Evolutionary conservation across 2,329 filamentous ascomycete species (phyloP).

Genomic region (Paecilomyces variotii): DNA sequence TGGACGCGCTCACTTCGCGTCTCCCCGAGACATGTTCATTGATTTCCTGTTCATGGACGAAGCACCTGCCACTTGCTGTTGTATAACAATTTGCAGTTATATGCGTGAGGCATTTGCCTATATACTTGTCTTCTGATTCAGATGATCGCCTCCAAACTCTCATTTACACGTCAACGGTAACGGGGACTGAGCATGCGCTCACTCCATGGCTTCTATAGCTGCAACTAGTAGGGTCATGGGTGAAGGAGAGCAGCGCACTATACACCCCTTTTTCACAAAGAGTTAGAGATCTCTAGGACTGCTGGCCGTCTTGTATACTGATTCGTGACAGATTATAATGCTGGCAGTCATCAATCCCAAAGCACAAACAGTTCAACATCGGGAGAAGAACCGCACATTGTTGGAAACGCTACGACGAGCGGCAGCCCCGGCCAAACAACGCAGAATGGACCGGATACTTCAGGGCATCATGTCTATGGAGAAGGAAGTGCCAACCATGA

Average conservation of each 20-base stretch:
- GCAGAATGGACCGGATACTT: not conserved
- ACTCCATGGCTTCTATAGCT: conserved; percentile 19
- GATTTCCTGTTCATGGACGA: conserved; percentile 2
- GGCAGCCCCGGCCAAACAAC: not conserved
- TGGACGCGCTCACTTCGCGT: conserved; percentile 16
- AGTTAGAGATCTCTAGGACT: conserved; percentile 18
- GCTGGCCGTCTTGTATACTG: conserved; percentile 3
- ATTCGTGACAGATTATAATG: conserved; percentile 12
- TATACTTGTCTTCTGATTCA: not conserved
- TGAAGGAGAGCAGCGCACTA: conserved; percentile 27
- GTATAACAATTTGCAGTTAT: not conserved
- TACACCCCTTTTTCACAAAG: conserved; percentile 36
- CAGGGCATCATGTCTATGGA: not conserved
- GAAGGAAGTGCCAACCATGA: not conserved
- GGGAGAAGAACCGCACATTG: not conserved
- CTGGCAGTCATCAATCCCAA: not conserved
- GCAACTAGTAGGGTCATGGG: conserved; percentile 30
- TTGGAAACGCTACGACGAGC: not conserved
- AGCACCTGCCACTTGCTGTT: not conserved
- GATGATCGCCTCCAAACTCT: not conserved
- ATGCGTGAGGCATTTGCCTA: not conserved
- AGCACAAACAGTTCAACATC: not conserved
- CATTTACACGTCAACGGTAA: not conserved
- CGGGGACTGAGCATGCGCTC: conserved; percentile 15
- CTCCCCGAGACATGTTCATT: conserved; percentile 1